These are phyloP conservation scores for Rickenella mellea DNA, from an alignment of 768 basidiomycete species.

Conservation along the genomic window DNA sequence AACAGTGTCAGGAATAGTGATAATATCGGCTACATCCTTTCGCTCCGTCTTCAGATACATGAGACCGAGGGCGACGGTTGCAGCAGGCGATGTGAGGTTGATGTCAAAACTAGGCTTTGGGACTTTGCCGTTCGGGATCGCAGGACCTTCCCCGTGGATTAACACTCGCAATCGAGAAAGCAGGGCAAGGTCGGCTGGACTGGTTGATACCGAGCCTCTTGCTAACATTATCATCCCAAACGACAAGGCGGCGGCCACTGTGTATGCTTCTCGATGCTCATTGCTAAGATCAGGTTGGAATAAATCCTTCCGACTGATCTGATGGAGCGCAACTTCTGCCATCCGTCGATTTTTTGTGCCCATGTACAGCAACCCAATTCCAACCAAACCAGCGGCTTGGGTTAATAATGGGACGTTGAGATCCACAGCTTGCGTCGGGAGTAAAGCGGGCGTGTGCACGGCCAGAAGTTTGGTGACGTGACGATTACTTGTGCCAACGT, in stretches of 20 bases:
- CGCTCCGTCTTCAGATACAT: constrained; percentile 88
- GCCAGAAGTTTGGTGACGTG: constrained; percentile 88
- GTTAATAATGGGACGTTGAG: constrained; percentile 86
- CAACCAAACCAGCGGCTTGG: constrained; percentile 80
- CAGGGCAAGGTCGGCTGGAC: constrained; percentile 67
- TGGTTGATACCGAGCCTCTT: constrained; percentile 50
- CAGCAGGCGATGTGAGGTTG: constrained; percentile 86
- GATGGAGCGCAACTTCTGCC: constrained; percentile 84
- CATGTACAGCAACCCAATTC: constrained; percentile 83
- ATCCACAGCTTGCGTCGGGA: constrained; percentile 79
- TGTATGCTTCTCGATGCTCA: constrained; percentile 88
- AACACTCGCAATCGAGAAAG: constrained; percentile 63
- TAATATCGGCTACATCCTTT: constrained; percentile 76
- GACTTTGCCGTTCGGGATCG: constrained; percentile 24
- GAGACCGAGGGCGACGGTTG: constrained; percentile 79
- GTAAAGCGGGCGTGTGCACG: constrained; percentile 86
- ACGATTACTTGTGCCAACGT: constrained; percentile 74
- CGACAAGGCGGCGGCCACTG: constrained; percentile 77
- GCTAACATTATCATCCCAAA: constrained; percentile 98
- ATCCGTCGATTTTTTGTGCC: constrained; percentile 83
- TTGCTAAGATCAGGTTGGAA: constrained; percentile 76
- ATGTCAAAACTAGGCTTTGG: constrained; percentile 58
- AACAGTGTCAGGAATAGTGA: constrained; percentile 75
- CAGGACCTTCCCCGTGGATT: constrained; percentile 61
- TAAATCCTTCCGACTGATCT: constrained; percentile 72